Conservation (phyloP, 208 protist genomes). For the Wallacemonas sp. region DNA sequence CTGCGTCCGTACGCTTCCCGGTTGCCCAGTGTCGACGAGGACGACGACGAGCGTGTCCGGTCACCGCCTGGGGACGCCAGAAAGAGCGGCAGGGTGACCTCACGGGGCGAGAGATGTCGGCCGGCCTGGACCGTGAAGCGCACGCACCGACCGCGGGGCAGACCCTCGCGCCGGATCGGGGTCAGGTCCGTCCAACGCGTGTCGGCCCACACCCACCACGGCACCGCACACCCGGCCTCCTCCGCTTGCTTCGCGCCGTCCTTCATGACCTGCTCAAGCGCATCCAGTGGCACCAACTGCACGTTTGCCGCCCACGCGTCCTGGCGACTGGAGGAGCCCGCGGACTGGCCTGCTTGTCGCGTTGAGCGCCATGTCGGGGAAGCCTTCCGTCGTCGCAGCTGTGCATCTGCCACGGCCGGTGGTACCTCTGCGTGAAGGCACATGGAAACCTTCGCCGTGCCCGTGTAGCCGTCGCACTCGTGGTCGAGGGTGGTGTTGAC, state of each 20-base stretch:
- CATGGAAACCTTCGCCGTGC: conserved; percentile 54
- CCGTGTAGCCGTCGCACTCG: conserved; percentile 89
- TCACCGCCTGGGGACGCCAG: conserved; percentile 17
- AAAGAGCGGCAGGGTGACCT: conserved; percentile 67
- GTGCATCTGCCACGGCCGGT: background rate
- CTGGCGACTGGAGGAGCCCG: background rate
- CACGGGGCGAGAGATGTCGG: conserved; percentile 52
- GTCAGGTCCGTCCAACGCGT: conserved; percentile 40
- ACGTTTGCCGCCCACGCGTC: conserved; percentile 43
- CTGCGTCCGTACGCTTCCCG: background rate
- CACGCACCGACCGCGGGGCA: conserved; percentile 46
- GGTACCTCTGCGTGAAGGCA: conserved; percentile 67
- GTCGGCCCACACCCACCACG: conserved; percentile 68
- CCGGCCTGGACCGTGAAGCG: conserved; percentile 44
- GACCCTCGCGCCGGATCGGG: background rate
- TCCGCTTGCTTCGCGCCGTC: conserved; percentile 45
- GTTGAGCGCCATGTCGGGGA: too few relatives aligned
- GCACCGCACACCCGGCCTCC: conserved; percentile 43
- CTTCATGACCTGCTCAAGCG: conserved; percentile 63
- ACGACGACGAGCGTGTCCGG: too few relatives aligned
- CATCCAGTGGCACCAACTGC: conserved; percentile 38
- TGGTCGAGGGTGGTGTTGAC: conserved; percentile 70
- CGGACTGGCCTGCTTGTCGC: too few relatives aligned
- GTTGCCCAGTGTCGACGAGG: too few relatives aligned
- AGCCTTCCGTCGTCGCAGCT: background rate